phyloP scores from a whole-genome alignment of 2,329 filamentous ascomycete species.

The Colletotrichum horii region DNA sequence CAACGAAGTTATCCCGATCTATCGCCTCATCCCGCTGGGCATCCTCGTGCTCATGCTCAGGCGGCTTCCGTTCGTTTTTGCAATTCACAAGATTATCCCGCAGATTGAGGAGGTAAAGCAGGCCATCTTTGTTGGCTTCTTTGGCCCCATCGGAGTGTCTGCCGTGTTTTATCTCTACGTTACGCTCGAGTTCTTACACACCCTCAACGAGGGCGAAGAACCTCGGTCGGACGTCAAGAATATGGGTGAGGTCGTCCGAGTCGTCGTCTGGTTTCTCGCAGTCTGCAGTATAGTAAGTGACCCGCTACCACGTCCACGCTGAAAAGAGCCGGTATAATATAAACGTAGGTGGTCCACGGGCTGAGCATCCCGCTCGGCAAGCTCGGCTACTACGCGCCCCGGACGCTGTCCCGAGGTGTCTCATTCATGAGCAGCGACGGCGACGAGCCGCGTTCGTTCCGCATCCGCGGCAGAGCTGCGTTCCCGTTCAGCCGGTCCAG shows the following conservation, averaged over 20 bases:
- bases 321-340: constrained; percentile 12
- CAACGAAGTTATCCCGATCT: constrained; percentile 74
- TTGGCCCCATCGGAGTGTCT: constrained; percentile 89
- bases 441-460: constrained; percentile 27
- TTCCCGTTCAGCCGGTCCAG: constrained; percentile 24
- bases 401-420: constrained; percentile 54
- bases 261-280: constrained; percentile 86
- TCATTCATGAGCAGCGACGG: constrained; percentile 25
- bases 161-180: constrained; percentile 91
- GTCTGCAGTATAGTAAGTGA: constrained; percentile 80
- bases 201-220: constrained; percentile 61
- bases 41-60: constrained; percentile 79
- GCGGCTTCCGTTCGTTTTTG: constrained; percentile 77
- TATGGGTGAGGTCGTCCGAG: constrained; percentile 68
- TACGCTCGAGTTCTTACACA: constrained; percentile 73
- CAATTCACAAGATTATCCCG: constrained; percentile 75
- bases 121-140: constrained; percentile 88
- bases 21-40: constrained; percentile 75
- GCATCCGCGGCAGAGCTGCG: constrained; percentile 32
- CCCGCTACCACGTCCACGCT: neutral
- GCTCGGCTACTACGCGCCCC: constrained; percentile 65
- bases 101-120: constrained; percentile 79
- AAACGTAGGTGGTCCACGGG: constrained; percentile 73
- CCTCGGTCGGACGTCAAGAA: constrained; percentile 69
- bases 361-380: constrained; percentile 81